Percentiles rank a stretch among this genome's conserved stretches.
Conservation (phyloP, 2,329 filamentous ascomycete genomes). For the Didymellaceae sp. region DNA sequence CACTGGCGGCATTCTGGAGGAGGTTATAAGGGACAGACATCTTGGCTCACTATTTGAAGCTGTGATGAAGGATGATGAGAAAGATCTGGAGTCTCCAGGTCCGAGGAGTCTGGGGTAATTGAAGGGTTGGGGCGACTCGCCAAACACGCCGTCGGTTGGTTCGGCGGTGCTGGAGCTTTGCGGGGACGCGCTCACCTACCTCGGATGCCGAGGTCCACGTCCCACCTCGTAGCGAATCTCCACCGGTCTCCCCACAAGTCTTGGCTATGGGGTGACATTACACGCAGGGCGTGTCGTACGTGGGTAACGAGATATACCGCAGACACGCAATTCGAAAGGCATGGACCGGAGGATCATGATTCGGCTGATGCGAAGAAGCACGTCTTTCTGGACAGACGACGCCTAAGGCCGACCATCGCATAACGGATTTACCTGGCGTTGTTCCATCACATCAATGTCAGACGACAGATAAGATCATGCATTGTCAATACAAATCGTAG, state of each 20-base stretch:
- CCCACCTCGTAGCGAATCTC: neutral
- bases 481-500: too few relatives aligned
- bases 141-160: constrained; percentile 8
- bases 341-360: too few relatives aligned
- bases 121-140: constrained; percentile 14
- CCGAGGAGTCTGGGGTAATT: constrained; percentile 18
- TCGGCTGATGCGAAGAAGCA: too few relatives aligned
- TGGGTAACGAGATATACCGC: constrained; percentile 8
- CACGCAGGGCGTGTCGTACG: constrained; percentile 11
- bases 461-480: too few relatives aligned
- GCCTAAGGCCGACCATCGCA: too few relatives aligned
- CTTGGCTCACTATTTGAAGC: constrained; percentile 2
- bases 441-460: too few relatives aligned
- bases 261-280: constrained; percentile 12
- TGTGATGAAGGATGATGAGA: neutral
- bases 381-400: too few relatives aligned
- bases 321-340: too few relatives aligned
- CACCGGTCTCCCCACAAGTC: constrained; percentile 4
- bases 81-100: constrained; percentile 3
- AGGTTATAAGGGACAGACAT: constrained; percentile 46
- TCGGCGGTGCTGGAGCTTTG: constrained; percentile 5
- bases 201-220: constrained; percentile 12
- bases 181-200: constrained; percentile 7
- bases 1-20: constrained; percentile 44
- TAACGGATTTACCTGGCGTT: too few relatives aligned